phyloP scores from a whole-genome alignment of 2,329 filamentous ascomycete genomes.

The Aschersonia sp. region DNA sequence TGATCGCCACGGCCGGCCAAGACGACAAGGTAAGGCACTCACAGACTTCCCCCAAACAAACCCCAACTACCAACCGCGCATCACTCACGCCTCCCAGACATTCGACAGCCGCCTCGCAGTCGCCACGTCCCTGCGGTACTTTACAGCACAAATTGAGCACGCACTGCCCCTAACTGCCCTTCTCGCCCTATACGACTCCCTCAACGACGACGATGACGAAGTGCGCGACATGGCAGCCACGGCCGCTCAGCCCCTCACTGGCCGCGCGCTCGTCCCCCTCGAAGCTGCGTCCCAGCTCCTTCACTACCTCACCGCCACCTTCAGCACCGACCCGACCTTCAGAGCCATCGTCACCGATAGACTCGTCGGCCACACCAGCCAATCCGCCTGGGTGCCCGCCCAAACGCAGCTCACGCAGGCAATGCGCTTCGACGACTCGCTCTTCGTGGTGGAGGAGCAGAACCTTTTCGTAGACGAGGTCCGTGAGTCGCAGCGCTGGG shows the following conservation, averaged over 20 bases:
- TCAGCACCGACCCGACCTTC: conserved; percentile 22
- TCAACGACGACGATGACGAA: conserved; percentile 89
- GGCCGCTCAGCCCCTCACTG: conserved; percentile 32
- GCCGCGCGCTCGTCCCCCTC: conserved; percentile 27
- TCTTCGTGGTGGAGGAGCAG: conserved; percentile 84
- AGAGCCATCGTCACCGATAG: conserved; percentile 23
- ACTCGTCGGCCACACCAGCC: conserved; percentile 17
- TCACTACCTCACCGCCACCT: conserved; percentile 23
- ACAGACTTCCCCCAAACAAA: background rate
- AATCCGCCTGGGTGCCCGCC: conserved; percentile 11
- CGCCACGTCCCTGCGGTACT: conserved; percentile 36
- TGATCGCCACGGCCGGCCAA: conserved; percentile 32
- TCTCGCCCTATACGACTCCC: conserved; percentile 56
- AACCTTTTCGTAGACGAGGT: conserved; percentile 87
- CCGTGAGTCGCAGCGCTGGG: conserved; percentile 60
- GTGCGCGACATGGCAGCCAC: conserved; percentile 52
- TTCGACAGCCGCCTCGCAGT: conserved; percentile 53
- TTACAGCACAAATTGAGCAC: conserved; percentile 13
- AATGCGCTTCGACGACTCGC: conserved; percentile 43
- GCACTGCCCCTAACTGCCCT: conserved; percentile 38
- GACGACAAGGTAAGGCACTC: conserved; percentile 28
- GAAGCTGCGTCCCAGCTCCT: conserved; percentile 32
- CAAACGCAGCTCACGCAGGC: conserved; percentile 26
- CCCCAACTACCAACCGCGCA: background rate
- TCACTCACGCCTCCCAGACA: conserved; percentile 23